Base-by-base conservation (phyloP, 805 yeast genomes). In the Candida glaebosa region DNA sequence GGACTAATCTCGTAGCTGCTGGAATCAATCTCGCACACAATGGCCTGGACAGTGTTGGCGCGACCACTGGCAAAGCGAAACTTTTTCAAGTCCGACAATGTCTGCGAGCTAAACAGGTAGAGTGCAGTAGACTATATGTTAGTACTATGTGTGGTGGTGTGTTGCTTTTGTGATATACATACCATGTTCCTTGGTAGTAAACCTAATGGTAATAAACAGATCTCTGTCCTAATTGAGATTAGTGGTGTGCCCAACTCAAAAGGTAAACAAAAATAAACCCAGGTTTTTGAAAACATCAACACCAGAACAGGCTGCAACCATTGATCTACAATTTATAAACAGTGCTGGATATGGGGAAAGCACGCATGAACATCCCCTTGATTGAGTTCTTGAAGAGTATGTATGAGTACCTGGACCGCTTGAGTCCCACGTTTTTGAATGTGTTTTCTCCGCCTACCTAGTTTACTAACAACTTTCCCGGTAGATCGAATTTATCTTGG, bases 401-500 rank as follows among this genome's bases (percentile, higher is more conserved):
- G 74, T 68, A 6, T 17, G 5, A 35, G 30, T 7, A 6, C 6
- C 19, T 10, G 5, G 30, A 15, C 31, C 20, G 30, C 3, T n/a
- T 12, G 33, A 16, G 15, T 24, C 34, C 39, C 16, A 16, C 7
- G 8, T 8, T n/a, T 16, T 7, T 8, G 6, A 7, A 31, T 31
- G 7, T n/a, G 33, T 6, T 31, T 31, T 7, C 8, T n/a, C 8
- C 33, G 15, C 7, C 15, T 6, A n/a, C 6, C n/a, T 15, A 38
- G 26, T 12, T 3, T 51, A 62, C 65, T 63, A 60, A 61, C 68
- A 6, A 24, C 32, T 42, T 41, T 7, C 10, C 34, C 34, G 20
- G 36, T 46, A 69, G 73, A 67, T 46, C 81, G 95, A 43, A 85
- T 91, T 22, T 93, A 93, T 57, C 78, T 91, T 7, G 97, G 96